These are phyloP conservation scores for Teratosphaeria epicoccoides DNA, from an alignment of 2,329 filamentous ascomycete genomes.

Conservation along the genomic window DNA sequence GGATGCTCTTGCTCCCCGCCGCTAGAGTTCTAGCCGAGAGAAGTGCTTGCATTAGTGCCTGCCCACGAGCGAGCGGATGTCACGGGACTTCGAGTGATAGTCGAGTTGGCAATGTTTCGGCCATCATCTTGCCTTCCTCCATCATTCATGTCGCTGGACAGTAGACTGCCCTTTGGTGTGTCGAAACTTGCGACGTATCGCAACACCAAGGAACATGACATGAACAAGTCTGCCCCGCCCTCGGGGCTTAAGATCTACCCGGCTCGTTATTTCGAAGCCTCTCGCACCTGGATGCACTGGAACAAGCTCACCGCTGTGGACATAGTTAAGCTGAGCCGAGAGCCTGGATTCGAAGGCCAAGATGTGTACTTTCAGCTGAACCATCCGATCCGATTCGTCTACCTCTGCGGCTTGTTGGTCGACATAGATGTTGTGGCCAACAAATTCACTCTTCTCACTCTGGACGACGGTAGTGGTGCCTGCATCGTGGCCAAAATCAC, in stretches of 20 bases:
- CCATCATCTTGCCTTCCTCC: background rate
- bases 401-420: constrained; percentile 35
- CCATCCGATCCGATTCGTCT: constrained; percentile 39
- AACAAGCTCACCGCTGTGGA: constrained; percentile 49
- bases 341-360: constrained; percentile 44
- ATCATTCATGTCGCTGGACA: background rate
- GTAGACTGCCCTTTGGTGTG: background rate
- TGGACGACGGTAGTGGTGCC: constrained; percentile 52
- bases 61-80: background rate
- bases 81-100: background rate
- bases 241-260: constrained; percentile 36
- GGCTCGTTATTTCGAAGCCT: constrained; percentile 48
- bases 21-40: background rate
- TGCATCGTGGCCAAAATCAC: constrained; percentile 47
- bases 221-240: background rate
- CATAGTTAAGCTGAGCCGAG: constrained; percentile 41
- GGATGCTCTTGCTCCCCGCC: background rate
- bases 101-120: background rate
- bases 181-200: background rate
- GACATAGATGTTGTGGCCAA: constrained; percentile 29
- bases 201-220: background rate
- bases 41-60: constrained; percentile 3
- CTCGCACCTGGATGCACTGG: constrained; percentile 53
- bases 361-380: constrained; percentile 47
- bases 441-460: constrained; percentile 38